Conservation (phyloP, 1,284 basidiomycete species). For the Ceratobasidium sp. region DNA sequence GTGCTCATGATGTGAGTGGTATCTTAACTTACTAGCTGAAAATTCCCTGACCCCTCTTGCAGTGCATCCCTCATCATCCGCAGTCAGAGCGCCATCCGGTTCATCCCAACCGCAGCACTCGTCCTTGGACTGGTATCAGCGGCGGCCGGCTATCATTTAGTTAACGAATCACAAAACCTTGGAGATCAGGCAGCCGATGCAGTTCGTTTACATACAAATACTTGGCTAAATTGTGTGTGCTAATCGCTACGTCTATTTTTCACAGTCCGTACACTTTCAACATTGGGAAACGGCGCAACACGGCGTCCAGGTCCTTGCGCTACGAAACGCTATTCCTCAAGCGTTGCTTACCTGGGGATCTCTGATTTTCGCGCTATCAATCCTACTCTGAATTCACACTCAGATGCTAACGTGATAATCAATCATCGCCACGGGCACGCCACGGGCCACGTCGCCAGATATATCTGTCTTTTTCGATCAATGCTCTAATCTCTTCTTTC, state of each 20-base stretch:
- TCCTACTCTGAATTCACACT: not conserved
- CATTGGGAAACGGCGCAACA: constrained; percentile 3
- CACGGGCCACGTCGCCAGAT: no score
- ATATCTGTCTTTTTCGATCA: no score
- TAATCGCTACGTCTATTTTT: not conserved
- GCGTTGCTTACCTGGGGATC: constrained; percentile 24
- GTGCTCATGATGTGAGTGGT: constrained; percentile 13
- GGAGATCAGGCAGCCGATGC: constrained; percentile 30
- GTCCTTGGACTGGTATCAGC: not conserved
- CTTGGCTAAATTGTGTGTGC: not conserved
- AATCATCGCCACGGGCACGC: no score
- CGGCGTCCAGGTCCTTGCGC: constrained; percentile 4
- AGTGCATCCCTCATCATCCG: constrained; percentile 15
- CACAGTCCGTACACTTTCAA: constrained; percentile 29
- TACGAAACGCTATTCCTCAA: constrained; percentile 11
- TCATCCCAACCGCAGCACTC: not conserved
- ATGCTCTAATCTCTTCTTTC: no score
- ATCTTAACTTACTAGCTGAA: not conserved
- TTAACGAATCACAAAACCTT: constrained; percentile 14
- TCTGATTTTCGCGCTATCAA: not conserved
- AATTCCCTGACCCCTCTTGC: not conserved
- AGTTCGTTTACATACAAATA: not conserved
- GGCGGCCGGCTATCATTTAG: constrained; percentile 5
- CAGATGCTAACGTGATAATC: no score
- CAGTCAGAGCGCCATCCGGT: not conserved